phyloP scores from a whole-genome alignment of 1,139 yeast genomes.

The Zygoascus meyerae region DNA sequence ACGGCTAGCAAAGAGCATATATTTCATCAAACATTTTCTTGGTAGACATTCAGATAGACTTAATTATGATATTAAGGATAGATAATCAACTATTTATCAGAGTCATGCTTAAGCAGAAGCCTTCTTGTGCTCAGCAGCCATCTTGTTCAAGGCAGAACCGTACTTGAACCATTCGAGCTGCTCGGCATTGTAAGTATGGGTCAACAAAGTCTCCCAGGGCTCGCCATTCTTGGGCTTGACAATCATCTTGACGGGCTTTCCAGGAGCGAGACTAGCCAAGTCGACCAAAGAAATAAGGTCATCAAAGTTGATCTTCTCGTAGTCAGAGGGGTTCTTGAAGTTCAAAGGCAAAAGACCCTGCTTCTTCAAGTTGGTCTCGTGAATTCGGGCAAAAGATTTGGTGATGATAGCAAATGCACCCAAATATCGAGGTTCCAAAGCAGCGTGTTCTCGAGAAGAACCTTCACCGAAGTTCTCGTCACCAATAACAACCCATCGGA shows the following conservation, averaged over 20 bases:
- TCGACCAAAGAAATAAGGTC: slow-evolving; percentile 89
- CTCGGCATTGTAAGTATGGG: slow-evolving; percentile 93
- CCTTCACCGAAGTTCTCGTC: slow-evolving; percentile 99
- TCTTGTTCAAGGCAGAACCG: slow-evolving; percentile 98
- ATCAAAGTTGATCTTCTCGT: slow-evolving; percentile 87
- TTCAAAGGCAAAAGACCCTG: slow-evolving; percentile 96
- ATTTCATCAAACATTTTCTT: too few relatives aligned
- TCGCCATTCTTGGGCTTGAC: slow-evolving; percentile 84
- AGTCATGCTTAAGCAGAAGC: neutral
- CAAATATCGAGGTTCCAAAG: slow-evolving; percentile 86
- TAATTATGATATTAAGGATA: too few relatives aligned
- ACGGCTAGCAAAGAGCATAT: too few relatives aligned
- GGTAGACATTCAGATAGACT: too few relatives aligned
- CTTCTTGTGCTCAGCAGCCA: slow-evolving; percentile 49
- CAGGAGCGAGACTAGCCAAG: slow-evolving; percentile 83
- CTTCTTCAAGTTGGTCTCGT: slow-evolving; percentile 84
- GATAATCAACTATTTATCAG: neutral
- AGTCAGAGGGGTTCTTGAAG: slow-evolving; percentile 83
- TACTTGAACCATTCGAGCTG: slow-evolving; percentile 99
- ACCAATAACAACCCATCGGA: slow-evolving; percentile 90
- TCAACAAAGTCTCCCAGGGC: slow-evolving; percentile 81
- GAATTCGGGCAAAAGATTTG: slow-evolving; percentile 95
- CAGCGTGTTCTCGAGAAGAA: slow-evolving; percentile 98
- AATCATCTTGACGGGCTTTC: slow-evolving; percentile 79
- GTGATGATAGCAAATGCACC: slow-evolving; percentile 87